phyloP scores from a whole-genome alignment of 2,329 filamentous ascomycete genomes.

The Beauveria bassiana region DNA sequence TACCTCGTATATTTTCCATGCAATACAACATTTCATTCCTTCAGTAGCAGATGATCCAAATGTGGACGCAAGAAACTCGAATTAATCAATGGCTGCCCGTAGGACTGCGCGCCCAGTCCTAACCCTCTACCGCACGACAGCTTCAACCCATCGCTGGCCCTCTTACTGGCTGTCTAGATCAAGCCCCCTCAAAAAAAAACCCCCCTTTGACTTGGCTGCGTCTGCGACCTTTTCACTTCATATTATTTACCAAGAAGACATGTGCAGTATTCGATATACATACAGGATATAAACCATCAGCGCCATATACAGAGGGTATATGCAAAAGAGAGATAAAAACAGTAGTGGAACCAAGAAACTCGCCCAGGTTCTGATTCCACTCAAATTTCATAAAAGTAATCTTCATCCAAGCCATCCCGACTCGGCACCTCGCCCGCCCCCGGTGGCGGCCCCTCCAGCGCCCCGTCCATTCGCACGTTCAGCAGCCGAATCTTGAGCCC shows the following conservation, averaged over 20 bases:
- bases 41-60: too few relatives aligned
- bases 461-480: slow-evolving; percentile 80
- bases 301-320: slow-evolving; percentile 11
- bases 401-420: slow-evolving; percentile 78
- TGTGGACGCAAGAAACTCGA: too few relatives aligned
- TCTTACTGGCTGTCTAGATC: too few relatives aligned
- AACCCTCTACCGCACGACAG: background rate
- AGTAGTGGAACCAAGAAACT: background rate
- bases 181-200: too few relatives aligned
- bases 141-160: too few relatives aligned
- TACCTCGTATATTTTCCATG: too few relatives aligned
- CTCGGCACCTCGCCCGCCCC: slow-evolving; percentile 71
- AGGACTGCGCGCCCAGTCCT: background rate
- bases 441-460: slow-evolving; percentile 57
- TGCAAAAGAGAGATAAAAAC: slow-evolving; percentile 7
- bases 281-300: background rate
- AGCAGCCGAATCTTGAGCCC: slow-evolving; percentile 86
- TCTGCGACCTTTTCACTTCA: too few relatives aligned
- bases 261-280: background rate
- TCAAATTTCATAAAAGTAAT: slow-evolving; percentile 83
- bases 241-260: background rate
- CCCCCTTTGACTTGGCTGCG: too few relatives aligned
- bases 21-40: too few relatives aligned
- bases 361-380: background rate
- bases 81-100: too few relatives aligned